Percentiles rank a stretch among this genome's conserved stretches.
Conservation (phyloP, 2,329 filamentous ascomycete genomes). For the Cercospora sojina region DNA sequence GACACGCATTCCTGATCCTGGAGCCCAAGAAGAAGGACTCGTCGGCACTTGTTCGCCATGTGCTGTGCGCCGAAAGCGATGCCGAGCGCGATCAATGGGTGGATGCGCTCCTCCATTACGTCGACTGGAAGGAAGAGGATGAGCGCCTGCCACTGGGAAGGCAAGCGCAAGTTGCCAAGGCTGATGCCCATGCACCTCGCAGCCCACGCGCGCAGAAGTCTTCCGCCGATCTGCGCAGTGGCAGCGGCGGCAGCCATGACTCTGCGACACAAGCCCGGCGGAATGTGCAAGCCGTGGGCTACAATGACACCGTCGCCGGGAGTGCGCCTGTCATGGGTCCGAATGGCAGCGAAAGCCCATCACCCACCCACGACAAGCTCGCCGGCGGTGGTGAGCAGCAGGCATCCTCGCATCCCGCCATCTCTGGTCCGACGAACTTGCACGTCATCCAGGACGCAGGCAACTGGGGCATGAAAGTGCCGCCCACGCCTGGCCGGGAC, state of each 20-base stretch:
- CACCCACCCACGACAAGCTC: constrained; percentile 39
- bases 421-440: constrained; percentile 82
- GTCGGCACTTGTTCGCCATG: constrained; percentile 81
- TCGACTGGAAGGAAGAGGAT: constrained; percentile 68
- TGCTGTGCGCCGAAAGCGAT: constrained; percentile 93
- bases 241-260: constrained; percentile 20
- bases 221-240: constrained; percentile 38
- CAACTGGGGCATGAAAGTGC: constrained; percentile 78
- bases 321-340: constrained; percentile 56
- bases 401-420: constrained; percentile 46
- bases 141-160: constrained; percentile 40
- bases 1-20: constrained; percentile 90
- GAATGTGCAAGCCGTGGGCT: constrained; percentile 47
- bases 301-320: constrained; percentile 57
- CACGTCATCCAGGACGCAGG: constrained; percentile 77
- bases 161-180: constrained; percentile 29
- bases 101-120: constrained; percentile 82
- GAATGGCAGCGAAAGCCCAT: constrained; percentile 31
- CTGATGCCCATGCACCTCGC: constrained; percentile 30
- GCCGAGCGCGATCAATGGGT: constrained; percentile 92
- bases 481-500: constrained; percentile 62
- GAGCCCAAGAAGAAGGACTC: constrained; percentile 98
- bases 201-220: constrained; percentile 39
- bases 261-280: constrained; percentile 13
- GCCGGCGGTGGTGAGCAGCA: constrained; percentile 36